Evolutionary conservation across 768 basidiomycete genomes (phyloP), one percentile per base, ranked within the genome.

Genomic region (Tylopilus cervinicoccineus): DNA sequence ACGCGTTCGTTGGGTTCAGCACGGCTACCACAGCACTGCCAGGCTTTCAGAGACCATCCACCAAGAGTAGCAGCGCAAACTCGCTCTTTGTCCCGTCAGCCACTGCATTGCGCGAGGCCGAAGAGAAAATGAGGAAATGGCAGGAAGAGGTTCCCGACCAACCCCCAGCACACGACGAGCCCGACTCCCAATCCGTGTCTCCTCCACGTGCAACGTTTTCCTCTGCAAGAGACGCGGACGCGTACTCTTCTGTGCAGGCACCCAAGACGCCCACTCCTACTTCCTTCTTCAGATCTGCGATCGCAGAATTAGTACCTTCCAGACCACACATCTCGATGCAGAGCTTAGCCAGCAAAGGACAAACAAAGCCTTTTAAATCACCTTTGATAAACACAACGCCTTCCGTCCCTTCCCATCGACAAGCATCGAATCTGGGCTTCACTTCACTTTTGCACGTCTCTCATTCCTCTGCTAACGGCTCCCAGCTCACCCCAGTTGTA

Each of bases 51-150:
- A 54, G 58, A 43, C 53, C 55, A 0, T 52, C 56, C 14, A 7
- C 50, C 27, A 33, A 22, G 7, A 43, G 43, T 2, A 19, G 17
- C 12, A 24, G 6, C 8, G 5, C 53, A 41, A 34, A 69, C 11
- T 68, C 74, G 34, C 65, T 68, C n/a, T 53, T 72, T 10, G 57
- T 81, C 17, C 84, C 84, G 2, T 84, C 83, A 6, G 70, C 67
- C 27, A 67, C 67, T 20, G 80, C 84, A 1, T 60, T 85, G 8
- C 76, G 72, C 8, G 74, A 74, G 54, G 84, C 84, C 1, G 65
- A 76, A 63, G 75, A 75, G 36, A 77, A 71, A 53, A 68, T 82
- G 59, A 68, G 65, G 23, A 67, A 70, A 22, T 82, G 79, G 80
- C 63, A 71, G 31, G 68, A 72, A 36, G 71, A 73, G n/a, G 64